phyloP scores from a whole-genome alignment of 2,329 filamentous ascomycete genomes.

The Alternaria sp. region DNA sequence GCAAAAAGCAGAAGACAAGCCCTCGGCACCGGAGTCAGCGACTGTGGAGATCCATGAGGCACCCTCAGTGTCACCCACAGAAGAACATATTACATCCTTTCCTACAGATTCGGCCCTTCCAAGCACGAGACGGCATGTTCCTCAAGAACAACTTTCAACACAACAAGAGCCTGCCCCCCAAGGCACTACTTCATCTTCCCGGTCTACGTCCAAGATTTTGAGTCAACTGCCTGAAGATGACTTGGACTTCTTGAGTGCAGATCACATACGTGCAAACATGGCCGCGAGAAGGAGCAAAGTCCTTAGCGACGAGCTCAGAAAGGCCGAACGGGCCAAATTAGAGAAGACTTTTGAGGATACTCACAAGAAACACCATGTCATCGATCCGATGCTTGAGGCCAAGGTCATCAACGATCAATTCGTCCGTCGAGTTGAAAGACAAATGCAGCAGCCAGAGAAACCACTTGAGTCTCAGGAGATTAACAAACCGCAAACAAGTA shows the following conservation, averaged over 20 bases:
- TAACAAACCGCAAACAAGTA: not conserved
- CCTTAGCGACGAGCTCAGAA: slow-evolving; percentile 21
- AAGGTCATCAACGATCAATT: slow-evolving; percentile 41
- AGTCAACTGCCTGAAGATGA: slow-evolving; percentile 49
- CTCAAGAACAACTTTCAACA: not conserved
- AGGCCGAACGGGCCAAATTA: slow-evolving; percentile 32
- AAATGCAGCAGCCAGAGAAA: slow-evolving; percentile 23
- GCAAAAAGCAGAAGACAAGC: not conserved
- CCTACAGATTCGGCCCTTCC: not conserved
- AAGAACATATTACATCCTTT: not conserved
- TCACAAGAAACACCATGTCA: slow-evolving; percentile 16
- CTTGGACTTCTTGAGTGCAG: slow-evolving; percentile 54
- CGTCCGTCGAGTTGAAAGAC: slow-evolving; percentile 37
- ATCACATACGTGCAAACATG: slow-evolving; percentile 55
- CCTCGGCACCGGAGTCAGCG: not conserved
- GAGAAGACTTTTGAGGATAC: slow-evolving; percentile 38
- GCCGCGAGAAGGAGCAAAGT: slow-evolving; percentile 33
- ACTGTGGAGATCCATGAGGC: not conserved
- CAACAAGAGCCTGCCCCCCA: not conserved
- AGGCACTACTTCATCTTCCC: not conserved
- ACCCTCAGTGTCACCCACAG: not conserved
- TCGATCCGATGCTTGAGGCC: slow-evolving; percentile 37
- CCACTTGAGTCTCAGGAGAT: not conserved
- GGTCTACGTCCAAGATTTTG: slow-evolving; percentile 40
- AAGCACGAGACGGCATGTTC: not conserved